Percentiles rank a stretch among this genome's conserved stretches.
Evolutionary conservation across 495 filamentous ascomycete species (phyloP).

Genomic region (Neurospora hispaniola): DNA sequence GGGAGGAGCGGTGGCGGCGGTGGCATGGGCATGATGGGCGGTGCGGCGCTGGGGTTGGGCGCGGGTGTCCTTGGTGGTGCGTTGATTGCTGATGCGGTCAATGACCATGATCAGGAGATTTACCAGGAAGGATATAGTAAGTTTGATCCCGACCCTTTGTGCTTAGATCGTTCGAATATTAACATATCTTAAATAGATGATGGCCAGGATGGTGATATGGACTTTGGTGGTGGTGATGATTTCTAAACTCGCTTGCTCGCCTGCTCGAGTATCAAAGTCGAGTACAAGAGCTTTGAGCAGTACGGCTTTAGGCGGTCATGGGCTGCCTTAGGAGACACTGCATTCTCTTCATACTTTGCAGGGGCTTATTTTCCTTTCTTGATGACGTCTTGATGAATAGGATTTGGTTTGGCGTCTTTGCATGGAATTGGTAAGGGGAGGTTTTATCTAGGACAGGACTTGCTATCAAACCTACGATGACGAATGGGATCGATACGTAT

Average conservation of each 20-base stretch:
- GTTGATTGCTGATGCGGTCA: slow-evolving; percentile 54
- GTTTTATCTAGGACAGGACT: too few species aligned
- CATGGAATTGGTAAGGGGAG: not conserved
- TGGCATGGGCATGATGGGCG: slow-evolving; percentile 57
- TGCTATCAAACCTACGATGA: not conserved
- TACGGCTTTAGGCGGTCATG: not conserved
- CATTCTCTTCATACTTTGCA: not conserved
- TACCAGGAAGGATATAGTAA: slow-evolving; percentile 36
- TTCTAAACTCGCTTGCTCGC: slow-evolving; percentile 29
- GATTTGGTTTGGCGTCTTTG: not conserved
- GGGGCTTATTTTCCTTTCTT: not conserved
- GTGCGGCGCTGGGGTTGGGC: slow-evolving; percentile 65
- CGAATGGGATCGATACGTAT: not conserved
- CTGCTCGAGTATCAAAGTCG: not conserved
- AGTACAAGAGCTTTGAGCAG: not conserved
- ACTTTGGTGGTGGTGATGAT: slow-evolving; percentile 42
- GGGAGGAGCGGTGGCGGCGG: slow-evolving; percentile 23
- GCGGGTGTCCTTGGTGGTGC: slow-evolving; percentile 65
- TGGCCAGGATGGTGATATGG: slow-evolving; percentile 27
- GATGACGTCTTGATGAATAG: not conserved
- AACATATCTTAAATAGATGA: slow-evolving; percentile 20
- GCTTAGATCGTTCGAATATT: too few species aligned
- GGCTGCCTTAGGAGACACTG: not conserved
- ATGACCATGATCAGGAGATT: slow-evolving; percentile 45
- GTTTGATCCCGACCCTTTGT: slow-evolving; percentile 2